Evolutionary conservation across 805 yeast species (phyloP), one percentile per base, ranked within the genome.

Genomic region (Candida ipomoeae): DNA sequence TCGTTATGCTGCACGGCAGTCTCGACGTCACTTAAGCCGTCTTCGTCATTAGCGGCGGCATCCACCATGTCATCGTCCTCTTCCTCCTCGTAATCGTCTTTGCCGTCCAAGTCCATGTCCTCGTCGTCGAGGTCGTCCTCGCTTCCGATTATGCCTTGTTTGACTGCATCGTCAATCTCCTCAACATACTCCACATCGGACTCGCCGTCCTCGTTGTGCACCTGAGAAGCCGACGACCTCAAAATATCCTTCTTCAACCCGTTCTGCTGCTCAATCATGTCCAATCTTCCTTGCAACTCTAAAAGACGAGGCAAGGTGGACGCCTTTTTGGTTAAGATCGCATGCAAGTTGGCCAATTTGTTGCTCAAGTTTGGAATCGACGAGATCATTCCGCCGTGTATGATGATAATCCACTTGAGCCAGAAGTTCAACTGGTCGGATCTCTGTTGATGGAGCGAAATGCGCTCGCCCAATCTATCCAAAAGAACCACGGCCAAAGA

Each of bases 181-280:
- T 85, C 92, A 21, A 81, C 71, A 59, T 84, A 85, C 57, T 85
- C 91, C n/a, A 85, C 85, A 46, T 77, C 83, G 46, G 73, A 66
- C 51, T 77, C 81, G 1, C 57, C 62, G 7, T 62, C 66, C 7
- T 65, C 66, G n/a, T 57, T 63, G n/a, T 61, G 65, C 20, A 60
- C 61, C 23, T 47, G 51, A 10, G 43, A 29, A 7, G 55, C 57
- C 3, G 59, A 64, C 18, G 58, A 64, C 52, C 52, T 64, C 42
- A 69, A 53, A 33, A 77, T 64, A 53, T 76, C 78, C 43, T 66
- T 63, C 52, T 70, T 73, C 55, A 75, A 63, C 38, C 70, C 74
- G 39, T 69, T 61, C 50, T 73, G 74, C 44, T 77, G 76, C 41
- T 74, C 66, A 43, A 79, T 67, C 73, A 81, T 70, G 42, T 68